phyloP scores from a whole-genome alignment of 805 yeast genomes.

The Ogataea siamensis region DNA sequence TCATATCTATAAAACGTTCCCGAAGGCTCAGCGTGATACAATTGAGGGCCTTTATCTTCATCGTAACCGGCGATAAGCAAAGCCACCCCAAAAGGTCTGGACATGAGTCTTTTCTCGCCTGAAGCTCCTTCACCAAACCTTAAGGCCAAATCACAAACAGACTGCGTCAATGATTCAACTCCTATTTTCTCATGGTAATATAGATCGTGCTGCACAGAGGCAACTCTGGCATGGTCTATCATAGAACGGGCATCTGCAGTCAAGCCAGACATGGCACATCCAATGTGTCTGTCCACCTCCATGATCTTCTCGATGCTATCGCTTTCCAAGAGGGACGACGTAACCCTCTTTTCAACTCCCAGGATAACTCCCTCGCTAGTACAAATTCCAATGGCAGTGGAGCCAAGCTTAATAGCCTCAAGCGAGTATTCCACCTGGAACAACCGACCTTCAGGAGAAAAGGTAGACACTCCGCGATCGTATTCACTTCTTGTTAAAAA shows the following conservation, averaged over 20 bases:
- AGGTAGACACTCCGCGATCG: slow-evolving; percentile 98
- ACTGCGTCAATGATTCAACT: slow-evolving; percentile 91
- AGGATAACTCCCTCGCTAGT: slow-evolving; percentile 94
- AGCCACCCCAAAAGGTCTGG: slow-evolving; percentile 99
- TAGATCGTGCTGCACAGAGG: slow-evolving; percentile 80
- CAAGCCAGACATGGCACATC: slow-evolving; percentile 98
- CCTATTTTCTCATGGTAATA: slow-evolving; percentile 90
- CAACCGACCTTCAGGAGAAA: slow-evolving; percentile 97
- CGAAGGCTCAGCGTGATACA: slow-evolving; percentile 98
- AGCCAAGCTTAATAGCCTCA: slow-evolving; percentile 95
- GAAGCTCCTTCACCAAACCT: slow-evolving; percentile 97
- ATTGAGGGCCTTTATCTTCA: slow-evolving; percentile 89
- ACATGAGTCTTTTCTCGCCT: slow-evolving; percentile 93
- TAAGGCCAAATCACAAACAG: slow-evolving; percentile 94
- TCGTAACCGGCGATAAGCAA: slow-evolving; percentile 92
- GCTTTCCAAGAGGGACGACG: slow-evolving; percentile 86
- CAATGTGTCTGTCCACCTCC: slow-evolving; percentile 90
- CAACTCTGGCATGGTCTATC: slow-evolving; percentile 97
- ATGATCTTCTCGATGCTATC: slow-evolving; percentile 94
- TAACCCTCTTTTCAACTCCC: slow-evolving; percentile 96
- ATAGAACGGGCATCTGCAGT: slow-evolving; percentile 98
- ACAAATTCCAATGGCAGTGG: slow-evolving; percentile 95
- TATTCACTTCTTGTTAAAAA: slow-evolving; percentile 99
- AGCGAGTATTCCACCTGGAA: slow-evolving; percentile 97
- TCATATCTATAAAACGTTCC: slow-evolving; percentile 97